phyloP scores from a whole-genome alignment of 306 rosid species.

The Cucumis hystrix region DNA sequence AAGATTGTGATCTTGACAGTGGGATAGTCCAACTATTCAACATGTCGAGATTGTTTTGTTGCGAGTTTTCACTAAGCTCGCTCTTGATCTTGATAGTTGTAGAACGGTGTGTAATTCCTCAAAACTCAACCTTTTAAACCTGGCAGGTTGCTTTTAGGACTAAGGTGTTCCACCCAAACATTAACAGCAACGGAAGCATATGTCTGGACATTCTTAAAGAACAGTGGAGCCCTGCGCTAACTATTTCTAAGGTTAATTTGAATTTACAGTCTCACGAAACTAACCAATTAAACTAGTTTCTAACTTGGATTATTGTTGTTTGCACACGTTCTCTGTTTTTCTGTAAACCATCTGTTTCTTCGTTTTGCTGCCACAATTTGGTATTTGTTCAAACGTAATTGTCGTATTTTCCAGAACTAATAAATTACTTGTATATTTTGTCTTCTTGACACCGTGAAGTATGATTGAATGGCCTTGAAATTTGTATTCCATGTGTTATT shows the following conservation, averaged over 20 bases:
- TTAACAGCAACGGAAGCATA: constrained; percentile 79
- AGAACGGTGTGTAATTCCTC: background rate
- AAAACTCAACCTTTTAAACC: background rate
- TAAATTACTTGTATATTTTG: background rate
- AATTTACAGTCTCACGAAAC: background rate
- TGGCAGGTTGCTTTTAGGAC: constrained; percentile 85
- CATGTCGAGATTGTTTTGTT: background rate
- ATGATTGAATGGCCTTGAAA: background rate
- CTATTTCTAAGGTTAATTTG: constrained; percentile 67
- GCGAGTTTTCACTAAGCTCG: background rate
- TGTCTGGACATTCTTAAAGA: constrained; percentile 86
- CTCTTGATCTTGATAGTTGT: background rate
- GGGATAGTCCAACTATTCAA: background rate
- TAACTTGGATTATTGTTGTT: background rate
- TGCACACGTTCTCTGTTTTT: background rate
- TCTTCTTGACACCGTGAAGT: background rate
- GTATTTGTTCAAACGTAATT: background rate
- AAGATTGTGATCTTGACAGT: background rate
- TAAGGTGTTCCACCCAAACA: constrained; percentile 91
- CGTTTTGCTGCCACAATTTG: background rate
- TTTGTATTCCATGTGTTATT: background rate
- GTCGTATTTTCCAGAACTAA: background rate
- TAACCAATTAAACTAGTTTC: background rate
- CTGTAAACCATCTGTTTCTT: background rate
- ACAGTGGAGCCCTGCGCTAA: constrained; percentile 85